Conservation (phyloP, 371 early-diverging fungal genomes). For the Batrachochytrium dendrobatidis region DNA sequence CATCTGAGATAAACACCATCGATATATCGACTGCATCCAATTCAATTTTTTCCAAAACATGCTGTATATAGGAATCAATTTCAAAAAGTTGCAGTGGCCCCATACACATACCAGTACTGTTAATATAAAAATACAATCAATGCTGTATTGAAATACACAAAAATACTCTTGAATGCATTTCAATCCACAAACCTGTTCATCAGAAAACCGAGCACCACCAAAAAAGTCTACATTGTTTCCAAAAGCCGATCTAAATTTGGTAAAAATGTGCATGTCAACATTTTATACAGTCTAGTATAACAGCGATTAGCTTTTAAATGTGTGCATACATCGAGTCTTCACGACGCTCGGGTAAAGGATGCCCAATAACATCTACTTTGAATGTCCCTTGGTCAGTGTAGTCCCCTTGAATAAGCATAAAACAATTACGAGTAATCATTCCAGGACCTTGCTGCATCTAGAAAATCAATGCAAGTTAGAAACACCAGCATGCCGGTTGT, state of each 20-base stretch:
- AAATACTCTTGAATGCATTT: neutral
- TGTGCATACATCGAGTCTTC: slow-evolving; percentile 48
- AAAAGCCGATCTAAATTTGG: slow-evolving; percentile 17
- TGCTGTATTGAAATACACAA: neutral
- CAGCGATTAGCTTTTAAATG: neutral
- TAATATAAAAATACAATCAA: neutral
- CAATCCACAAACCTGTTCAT: slow-evolving; percentile 19
- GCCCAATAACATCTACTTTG: slow-evolving; percentile 55
- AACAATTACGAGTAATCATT: slow-evolving; percentile 71
- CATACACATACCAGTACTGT: neutral
- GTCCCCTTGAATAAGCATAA: slow-evolving; percentile 75
- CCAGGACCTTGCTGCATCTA: slow-evolving; percentile 42
- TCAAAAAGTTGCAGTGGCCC: neutral
- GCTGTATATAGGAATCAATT: slow-evolving; percentile 1
- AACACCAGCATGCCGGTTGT: neutral
- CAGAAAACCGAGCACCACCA: slow-evolving; percentile 35
- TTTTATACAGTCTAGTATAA: neutral
- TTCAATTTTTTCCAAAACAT: slow-evolving; percentile 31
- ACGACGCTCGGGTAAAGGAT: slow-evolving; percentile 71
- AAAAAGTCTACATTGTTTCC: slow-evolving; percentile 43
- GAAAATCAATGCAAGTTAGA: too few relatives aligned
- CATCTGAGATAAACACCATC: slow-evolving; percentile 74
- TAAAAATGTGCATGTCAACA: neutral
- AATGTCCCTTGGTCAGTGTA: slow-evolving; percentile 66
- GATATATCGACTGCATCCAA: slow-evolving; percentile 48